phyloP scores from a whole-genome alignment of 2,329 filamentous ascomycete species.

The Claviceps spartinae region DNA sequence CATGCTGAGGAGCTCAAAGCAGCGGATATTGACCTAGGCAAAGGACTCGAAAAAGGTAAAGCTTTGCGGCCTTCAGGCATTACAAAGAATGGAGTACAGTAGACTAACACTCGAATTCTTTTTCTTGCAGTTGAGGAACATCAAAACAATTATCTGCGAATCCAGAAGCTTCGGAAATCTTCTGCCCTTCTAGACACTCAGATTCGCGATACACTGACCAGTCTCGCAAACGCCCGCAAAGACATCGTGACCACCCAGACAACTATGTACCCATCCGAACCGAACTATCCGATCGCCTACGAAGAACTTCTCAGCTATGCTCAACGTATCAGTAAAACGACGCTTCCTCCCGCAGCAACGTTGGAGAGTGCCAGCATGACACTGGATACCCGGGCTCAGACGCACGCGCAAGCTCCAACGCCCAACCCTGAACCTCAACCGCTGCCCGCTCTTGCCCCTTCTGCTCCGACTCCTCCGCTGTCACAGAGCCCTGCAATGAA shows the following conservation, averaged over 20 bases:
- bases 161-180: conserved; percentile 53
- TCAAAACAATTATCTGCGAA: conserved; percentile 58
- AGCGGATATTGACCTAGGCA: conserved; percentile 55
- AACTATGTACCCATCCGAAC: conserved; percentile 37
- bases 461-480: conserved; percentile 19
- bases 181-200: conserved; percentile 54
- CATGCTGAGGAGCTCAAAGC: conserved; percentile 55
- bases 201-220: conserved; percentile 55
- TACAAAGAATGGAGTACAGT: too few relatives aligned
- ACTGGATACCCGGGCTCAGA: conserved; percentile 12
- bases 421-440: conserved; percentile 18
- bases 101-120: not conserved
- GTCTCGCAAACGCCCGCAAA: conserved; percentile 58
- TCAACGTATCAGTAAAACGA: conserved; percentile 66
- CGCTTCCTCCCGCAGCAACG: conserved; percentile 50
- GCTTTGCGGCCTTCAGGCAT: not conserved
- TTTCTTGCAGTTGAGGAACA: conserved; percentile 50
- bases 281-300: conserved; percentile 48
- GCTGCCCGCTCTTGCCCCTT: conserved; percentile 18
- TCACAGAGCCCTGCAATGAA: conserved; percentile 22
- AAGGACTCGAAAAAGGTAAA: conserved; percentile 51
- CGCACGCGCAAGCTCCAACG: conserved; percentile 7
- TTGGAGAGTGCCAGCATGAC: conserved; percentile 24
- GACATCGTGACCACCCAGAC: conserved; percentile 54
- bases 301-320: conserved; percentile 65